Evolutionary conservation across 2,329 filamentous ascomycete genomes (phyloP), one percentile per base, ranked within the genome.

Genomic region (Lachnellula hyalina): DNA sequence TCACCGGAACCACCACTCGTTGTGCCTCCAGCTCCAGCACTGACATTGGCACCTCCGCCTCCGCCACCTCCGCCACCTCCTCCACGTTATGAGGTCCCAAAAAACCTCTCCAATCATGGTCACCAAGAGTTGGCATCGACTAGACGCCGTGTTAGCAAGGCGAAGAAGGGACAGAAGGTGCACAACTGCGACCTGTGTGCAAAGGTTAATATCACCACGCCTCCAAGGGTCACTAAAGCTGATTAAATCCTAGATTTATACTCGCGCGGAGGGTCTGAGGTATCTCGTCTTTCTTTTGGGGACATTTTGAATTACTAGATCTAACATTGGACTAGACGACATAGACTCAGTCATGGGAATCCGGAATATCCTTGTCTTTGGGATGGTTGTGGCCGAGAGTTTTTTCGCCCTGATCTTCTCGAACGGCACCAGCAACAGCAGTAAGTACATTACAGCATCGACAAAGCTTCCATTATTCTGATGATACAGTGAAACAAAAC

Each of bases 261-360:
- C 42, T 28, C 23, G 53, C n/a, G 49, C 49, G 9, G 53, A 55
- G 44, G 53, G 49, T 17, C 53, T 55, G 32, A 47, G 49, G 53
- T 55, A 35, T 38, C 42, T 38, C 42, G 2, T 21, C 19, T 12
- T 45, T 15, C 15, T 6, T 9, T 45, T 2, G 2, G 12, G 14
- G 15, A 17, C 8, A 40, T 7, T 9, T 40, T 40, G 12, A 9
- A 15, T 17, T 40, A n/a, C 14, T 28, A 41, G 14, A 11, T 32
- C 35, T 52, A 46, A 52, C 5, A 11, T 9, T 5, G 7, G 12
- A 5, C 23, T 4, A 57, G 54, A 44, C 47, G 54, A 25, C 54
- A 57, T 19, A 38, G 51, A 45, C 47, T 53, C 35, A 53, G 21
- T 45, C 54, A 57, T 40, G 23, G n/a, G 8, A 34, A 49, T n/a